phyloP scores from a whole-genome alignment of 441 rosid genomes.

The Bocquillonia castaneifolia region DNA sequence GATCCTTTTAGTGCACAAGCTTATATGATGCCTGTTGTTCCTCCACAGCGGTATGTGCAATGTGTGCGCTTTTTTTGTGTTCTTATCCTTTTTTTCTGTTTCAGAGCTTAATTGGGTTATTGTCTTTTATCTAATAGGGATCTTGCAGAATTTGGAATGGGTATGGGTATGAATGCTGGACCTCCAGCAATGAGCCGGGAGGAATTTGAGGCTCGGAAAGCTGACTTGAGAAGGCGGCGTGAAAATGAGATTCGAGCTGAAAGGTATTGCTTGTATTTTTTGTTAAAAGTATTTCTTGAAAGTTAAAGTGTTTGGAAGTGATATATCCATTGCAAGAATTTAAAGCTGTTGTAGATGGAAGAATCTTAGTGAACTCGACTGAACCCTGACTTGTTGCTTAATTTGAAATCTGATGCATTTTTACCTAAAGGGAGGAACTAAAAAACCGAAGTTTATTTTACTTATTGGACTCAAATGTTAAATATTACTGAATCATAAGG shows the following conservation, averaged over 20 bases:
- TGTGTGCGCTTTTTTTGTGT: neutral
- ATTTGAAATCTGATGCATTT: neutral
- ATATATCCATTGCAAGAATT: too few species aligned
- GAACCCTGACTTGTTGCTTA: neutral
- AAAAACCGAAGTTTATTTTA: too few species aligned
- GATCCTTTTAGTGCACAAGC: conserved; percentile 60
- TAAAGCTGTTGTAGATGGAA: too few species aligned
- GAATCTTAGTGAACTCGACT: neutral
- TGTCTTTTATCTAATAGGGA: conserved; percentile 44
- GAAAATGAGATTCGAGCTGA: conserved; percentile 75
- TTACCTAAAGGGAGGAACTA: too few species aligned
- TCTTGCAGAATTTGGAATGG: conserved; percentile 74
- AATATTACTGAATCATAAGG: neutral
- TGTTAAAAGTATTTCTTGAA: neutral
- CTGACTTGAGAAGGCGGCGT: conserved; percentile 77
- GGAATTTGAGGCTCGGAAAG: conserved; percentile 88
- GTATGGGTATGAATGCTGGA: conserved; percentile 72
- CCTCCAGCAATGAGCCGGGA: conserved; percentile 88
- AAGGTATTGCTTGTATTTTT: conserved; percentile 39
- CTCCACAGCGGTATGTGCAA: conserved; percentile 51
- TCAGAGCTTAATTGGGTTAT: neutral
- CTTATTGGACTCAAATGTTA: too few species aligned
- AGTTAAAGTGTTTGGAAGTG: neutral
- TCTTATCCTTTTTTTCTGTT: neutral
- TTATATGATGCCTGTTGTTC: conserved; percentile 59